Conservation (phyloP, 352 stramenopile genomes). For the Globisporangium viniferum region DNA sequence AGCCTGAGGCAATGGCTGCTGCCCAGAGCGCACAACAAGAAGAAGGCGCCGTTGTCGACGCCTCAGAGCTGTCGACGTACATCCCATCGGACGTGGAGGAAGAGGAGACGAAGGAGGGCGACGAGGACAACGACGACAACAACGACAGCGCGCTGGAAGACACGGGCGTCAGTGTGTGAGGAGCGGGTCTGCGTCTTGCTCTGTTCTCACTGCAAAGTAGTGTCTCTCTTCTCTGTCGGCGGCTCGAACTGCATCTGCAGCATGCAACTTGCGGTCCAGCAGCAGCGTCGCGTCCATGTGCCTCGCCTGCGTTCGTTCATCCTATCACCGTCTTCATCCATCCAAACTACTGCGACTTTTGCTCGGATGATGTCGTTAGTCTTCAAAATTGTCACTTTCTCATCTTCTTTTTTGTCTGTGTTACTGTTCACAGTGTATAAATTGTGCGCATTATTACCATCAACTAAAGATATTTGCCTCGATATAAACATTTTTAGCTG, state of each 20-base stretch:
- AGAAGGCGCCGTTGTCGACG: background rate
- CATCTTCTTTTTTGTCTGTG: background rate
- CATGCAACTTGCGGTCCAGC: background rate
- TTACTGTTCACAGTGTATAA: background rate
- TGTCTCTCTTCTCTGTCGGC: background rate
- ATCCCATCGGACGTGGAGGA: conserved; percentile 7
- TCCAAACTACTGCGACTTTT: background rate
- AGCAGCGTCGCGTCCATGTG: background rate
- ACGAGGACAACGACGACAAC: background rate
- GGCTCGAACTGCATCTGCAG: background rate
- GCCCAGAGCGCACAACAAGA: background rate
- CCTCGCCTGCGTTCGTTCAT: background rate
- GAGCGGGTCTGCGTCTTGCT: background rate
- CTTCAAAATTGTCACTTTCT: background rate
- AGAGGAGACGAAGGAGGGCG: conserved; percentile 1
- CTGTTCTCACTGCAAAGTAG: background rate
- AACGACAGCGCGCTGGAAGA: background rate
- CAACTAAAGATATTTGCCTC: no score
- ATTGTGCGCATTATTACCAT: no score
- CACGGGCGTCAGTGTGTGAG: background rate
- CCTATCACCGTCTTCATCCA: background rate
- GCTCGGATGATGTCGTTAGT: background rate
- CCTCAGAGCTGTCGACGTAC: background rate
- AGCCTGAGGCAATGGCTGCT: background rate
- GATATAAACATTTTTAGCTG: no score